These are phyloP conservation scores for Astragalus membranaceus DNA, from an alignment of 306 rosid species.

Conservation along the genomic window DNA sequence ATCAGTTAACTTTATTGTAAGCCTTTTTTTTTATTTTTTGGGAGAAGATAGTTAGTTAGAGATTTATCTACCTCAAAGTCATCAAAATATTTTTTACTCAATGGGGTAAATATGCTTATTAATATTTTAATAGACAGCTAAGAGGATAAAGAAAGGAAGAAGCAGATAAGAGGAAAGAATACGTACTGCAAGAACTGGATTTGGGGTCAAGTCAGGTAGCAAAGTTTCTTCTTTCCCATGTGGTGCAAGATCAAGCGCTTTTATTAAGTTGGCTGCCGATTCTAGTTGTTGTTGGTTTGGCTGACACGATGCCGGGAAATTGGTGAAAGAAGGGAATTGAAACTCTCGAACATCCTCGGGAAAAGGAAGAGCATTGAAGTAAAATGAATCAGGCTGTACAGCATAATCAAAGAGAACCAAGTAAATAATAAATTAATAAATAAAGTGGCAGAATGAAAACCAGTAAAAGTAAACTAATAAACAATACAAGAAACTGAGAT, in stretches of 20 bases:
- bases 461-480: neutral
- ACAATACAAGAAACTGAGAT: neutral
- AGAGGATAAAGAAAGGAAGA: neutral
- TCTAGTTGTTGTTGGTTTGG: conserved; percentile 73
- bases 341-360: conserved; percentile 91
- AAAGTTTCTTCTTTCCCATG: conserved; percentile 58
- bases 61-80: neutral
- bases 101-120: neutral
- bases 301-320: conserved; percentile 51
- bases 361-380: conserved; percentile 79
- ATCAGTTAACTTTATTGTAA: conserved; percentile 11
- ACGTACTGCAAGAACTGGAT: conserved; percentile 76
- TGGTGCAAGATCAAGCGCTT: conserved; percentile 72
- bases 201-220: conserved; percentile 71
- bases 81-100: neutral
- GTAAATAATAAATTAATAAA: conserved; percentile 3
- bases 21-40: neutral
- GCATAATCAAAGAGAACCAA: conserved; percentile 10
- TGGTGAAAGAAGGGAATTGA: conserved; percentile 72
- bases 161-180: conserved; percentile 16
- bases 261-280: conserved; percentile 68
- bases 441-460: conserved; percentile 11
- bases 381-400: conserved; percentile 82
- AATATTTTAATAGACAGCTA: neutral
- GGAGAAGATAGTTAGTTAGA: neutral